A percentile compares a stretch with the other conserved stretches of the same genome.
phyloP scores from a whole-genome alignment of 2,329 filamentous ascomycete genomes.

The Pezicula rhizophila region DNA sequence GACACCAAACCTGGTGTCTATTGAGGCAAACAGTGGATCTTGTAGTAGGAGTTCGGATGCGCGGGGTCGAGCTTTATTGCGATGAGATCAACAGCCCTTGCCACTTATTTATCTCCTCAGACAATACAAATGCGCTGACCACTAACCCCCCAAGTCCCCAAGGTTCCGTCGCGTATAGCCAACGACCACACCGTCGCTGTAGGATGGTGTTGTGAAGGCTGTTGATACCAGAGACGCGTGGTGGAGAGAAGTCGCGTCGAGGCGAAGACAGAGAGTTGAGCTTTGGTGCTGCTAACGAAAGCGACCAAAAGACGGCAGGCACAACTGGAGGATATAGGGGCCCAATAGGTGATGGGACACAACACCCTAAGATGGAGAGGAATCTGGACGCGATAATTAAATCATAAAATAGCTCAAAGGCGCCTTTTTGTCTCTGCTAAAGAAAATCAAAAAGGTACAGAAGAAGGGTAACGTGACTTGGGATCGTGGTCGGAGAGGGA shows the following conservation, averaged over 20 bases:
- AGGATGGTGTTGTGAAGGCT: not conserved
- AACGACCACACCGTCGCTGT: no score
- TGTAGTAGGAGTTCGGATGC: not conserved
- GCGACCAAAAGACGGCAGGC: not conserved
- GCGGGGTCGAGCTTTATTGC: not conserved
- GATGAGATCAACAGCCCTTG: not conserved
- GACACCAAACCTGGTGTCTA: not conserved
- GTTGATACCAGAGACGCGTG: not conserved
- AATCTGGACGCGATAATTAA: not conserved
- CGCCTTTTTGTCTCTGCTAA: no score
- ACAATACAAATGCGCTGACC: not conserved
- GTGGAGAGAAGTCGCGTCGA: not conserved
- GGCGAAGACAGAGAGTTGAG: not conserved
- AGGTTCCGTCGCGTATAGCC: not conserved
- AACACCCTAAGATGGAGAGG: not conserved
- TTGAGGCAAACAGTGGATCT: not conserved
- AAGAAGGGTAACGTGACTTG: no score
- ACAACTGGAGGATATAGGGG: not conserved
- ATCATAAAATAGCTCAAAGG: no score
- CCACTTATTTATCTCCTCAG: not conserved
- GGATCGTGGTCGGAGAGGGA: no score
- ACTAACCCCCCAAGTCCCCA: not conserved
- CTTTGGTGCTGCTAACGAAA: slow-evolving; percentile 1
- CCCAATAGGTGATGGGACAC: not conserved
- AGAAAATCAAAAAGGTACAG: no score